A percentile compares a stretch with the other conserved stretches of the same genome.
These are phyloP conservation scores for Trametes punicea DNA, from an alignment of 768 basidiomycete species.

Conservation along the genomic window DNA sequence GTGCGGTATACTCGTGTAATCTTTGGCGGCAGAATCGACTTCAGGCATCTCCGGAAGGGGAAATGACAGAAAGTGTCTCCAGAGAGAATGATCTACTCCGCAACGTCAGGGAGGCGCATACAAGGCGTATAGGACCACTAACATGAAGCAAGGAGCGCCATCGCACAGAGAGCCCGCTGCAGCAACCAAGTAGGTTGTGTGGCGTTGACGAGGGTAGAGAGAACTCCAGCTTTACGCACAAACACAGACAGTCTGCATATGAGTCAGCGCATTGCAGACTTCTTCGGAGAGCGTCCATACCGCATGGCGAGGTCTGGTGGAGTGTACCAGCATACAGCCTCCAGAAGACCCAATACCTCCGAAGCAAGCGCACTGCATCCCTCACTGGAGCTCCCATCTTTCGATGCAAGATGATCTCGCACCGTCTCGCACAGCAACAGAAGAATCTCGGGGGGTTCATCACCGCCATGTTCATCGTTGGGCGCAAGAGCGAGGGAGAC, in stretches of 20 bases:
- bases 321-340: conserved; percentile 49
- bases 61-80: conserved; percentile 22
- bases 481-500: conserved; percentile 10
- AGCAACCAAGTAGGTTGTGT: conserved; percentile 53
- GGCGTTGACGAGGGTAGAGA: conserved; percentile 47
- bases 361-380: conserved; percentile 30
- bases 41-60: conserved; percentile 5
- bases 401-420: conserved; percentile 37
- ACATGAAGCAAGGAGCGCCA: conserved; percentile 57
- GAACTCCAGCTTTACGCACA: conserved; percentile 37
- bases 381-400: conserved; percentile 8
- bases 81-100: conserved; percentile 8
- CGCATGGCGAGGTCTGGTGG: conserved; percentile 40
- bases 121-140: conserved; percentile 24
- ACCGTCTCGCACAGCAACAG: conserved; percentile 41
- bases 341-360: conserved; percentile 47
- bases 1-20: conserved; percentile 26
- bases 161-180: conserved; percentile 43
- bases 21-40: not conserved
- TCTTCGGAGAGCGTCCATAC: conserved; percentile 22
- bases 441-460: conserved; percentile 36
- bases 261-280: not conserved
- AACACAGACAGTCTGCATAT: conserved; percentile 38
- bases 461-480: conserved; percentile 13
- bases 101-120: not conserved